These are phyloP conservation scores for Royoungia palumana DNA, from an alignment of 768 basidiomycete genomes.

Conservation along the genomic window DNA sequence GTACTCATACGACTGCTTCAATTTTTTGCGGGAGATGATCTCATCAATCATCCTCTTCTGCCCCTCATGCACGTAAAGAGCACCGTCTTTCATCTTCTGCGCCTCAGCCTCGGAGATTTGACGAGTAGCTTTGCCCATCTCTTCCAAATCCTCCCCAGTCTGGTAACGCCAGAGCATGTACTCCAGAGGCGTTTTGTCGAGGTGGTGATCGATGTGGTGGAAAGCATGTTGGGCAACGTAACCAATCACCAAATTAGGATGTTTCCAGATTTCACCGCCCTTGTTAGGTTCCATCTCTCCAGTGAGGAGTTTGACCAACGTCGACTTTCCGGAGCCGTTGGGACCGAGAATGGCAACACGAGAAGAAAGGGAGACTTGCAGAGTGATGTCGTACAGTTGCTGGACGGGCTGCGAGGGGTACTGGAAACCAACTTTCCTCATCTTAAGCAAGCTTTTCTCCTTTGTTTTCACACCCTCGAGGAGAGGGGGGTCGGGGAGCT, in stretches of 20 bases:
- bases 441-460: slow-evolving; percentile 95
- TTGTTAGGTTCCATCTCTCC: slow-evolving; percentile 96
- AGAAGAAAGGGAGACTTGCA: slow-evolving; percentile 96
- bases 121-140: slow-evolving; percentile 88
- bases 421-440: slow-evolving; percentile 97
- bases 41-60: slow-evolving; percentile 95
- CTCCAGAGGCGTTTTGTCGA: slow-evolving; percentile 98
- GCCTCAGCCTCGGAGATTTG: slow-evolving; percentile 84
- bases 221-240: slow-evolving; percentile 99
- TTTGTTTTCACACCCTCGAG: slow-evolving; percentile 99
- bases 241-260: slow-evolving; percentile 98
- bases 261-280: slow-evolving; percentile 98
- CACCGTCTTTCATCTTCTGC: slow-evolving; percentile 97
- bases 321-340: slow-evolving; percentile 98
- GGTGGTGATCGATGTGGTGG: slow-evolving; percentile 98
- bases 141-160: slow-evolving; percentile 98
- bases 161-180: slow-evolving; percentile 99
- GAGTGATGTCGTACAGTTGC: slow-evolving; percentile 90
- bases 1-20: slow-evolving; percentile 99
- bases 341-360: slow-evolving; percentile 98
- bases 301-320: slow-evolving; percentile 93
- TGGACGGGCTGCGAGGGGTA: slow-evolving; percentile 84
- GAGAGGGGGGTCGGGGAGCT: slow-evolving; percentile 94
- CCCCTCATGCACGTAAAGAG: slow-evolving; percentile 81
- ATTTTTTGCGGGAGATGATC: slow-evolving; percentile 88